Percentiles rank a stretch among this genome's conserved stretches.
These are phyloP conservation scores for Porphyrellus sp. DNA, from an alignment of 1,284 basidiomycete genomes.

Conservation along the genomic window DNA sequence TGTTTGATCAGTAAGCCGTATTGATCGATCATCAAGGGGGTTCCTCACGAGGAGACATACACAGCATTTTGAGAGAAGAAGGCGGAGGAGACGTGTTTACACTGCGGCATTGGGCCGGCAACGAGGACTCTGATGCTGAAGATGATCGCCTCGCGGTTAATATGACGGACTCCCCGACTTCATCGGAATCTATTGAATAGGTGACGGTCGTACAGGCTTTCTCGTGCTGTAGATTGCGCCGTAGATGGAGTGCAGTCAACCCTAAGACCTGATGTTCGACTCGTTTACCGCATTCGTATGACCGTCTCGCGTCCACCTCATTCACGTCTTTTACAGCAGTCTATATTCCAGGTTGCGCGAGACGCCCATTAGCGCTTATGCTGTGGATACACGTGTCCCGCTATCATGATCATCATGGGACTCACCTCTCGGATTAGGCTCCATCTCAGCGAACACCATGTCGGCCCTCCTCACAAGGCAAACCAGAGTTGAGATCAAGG, in stretches of 20 bases:
- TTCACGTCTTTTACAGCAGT: neutral
- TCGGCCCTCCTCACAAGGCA: constrained; percentile 37
- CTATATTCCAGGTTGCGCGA: neutral
- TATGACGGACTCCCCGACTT: constrained; percentile 24
- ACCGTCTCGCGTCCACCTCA: neutral
- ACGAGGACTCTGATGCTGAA: constrained; percentile 28
- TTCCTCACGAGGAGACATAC: constrained; percentile 6
- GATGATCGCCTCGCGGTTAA: constrained; percentile 26
- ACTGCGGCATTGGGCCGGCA: constrained; percentile 35
- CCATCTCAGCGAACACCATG: neutral
- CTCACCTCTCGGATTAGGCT: neutral
- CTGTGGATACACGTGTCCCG: constrained; percentile 15
- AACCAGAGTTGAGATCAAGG: constrained; percentile 52
- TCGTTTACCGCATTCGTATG: constrained; percentile 3
- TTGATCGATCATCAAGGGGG: constrained; percentile 8
- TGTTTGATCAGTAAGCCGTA: constrained; percentile 50
- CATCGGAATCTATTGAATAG: constrained; percentile 10
- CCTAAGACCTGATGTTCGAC: constrained; percentile 10
- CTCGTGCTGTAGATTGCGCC: constrained; percentile 13
- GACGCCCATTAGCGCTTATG: constrained; percentile 7
- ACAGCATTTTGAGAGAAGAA: constrained; percentile 49
- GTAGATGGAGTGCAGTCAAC: constrained; percentile 4
- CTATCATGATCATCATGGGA: constrained; percentile 12
- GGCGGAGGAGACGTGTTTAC: constrained; percentile 49
- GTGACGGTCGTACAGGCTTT: constrained; percentile 8